phyloP scores from a whole-genome alignment of 257 asterid species.

The Henckelia pumila region DNA sequence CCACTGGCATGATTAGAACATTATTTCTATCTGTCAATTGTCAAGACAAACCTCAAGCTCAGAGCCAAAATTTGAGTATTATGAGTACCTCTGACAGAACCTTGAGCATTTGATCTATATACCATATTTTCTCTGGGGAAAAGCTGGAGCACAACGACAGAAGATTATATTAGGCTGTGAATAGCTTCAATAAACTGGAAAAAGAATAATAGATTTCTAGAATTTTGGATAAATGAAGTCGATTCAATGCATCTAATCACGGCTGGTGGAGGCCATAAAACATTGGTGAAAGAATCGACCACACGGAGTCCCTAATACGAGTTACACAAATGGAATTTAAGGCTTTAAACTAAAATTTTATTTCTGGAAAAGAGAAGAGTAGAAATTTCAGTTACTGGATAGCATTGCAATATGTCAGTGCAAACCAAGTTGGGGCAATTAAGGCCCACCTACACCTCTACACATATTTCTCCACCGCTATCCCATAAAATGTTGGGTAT shows the following conservation, averaged over 20 bases:
- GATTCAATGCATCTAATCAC: slow-evolving; percentile 3
- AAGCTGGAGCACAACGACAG: slow-evolving; percentile 60
- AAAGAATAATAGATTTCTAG: slow-evolving; percentile 17
- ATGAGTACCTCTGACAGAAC: slow-evolving; percentile 77
- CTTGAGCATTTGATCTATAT: slow-evolving; percentile 94
- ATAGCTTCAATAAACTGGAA: slow-evolving; percentile 25
- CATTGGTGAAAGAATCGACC: too few relatives aligned
- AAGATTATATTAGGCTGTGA: slow-evolving; percentile 27
- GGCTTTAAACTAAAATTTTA: not conserved
- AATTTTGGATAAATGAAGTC: slow-evolving; percentile 11
- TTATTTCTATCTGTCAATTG: slow-evolving; percentile 14
- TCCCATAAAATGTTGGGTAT: too few relatives aligned
- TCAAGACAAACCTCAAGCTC: slow-evolving; percentile 18
- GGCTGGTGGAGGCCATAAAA: too few relatives aligned
- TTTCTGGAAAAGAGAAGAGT: slow-evolving; percentile 18
- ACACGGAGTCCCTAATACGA: too few relatives aligned
- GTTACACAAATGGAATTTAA: too few relatives aligned
- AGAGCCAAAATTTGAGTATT: slow-evolving; percentile 15
- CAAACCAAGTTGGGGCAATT: not conserved
- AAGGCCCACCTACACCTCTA: too few relatives aligned
- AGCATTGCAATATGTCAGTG: slow-evolving; percentile 8
- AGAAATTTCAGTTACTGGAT: not conserved
- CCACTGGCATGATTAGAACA: not conserved
- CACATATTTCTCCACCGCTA: not conserved
- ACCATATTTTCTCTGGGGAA: slow-evolving; percentile 90